Evolutionary conservation across 768 basidiomycete species (phyloP).

Genomic region (Macrolepiota dolichaula): DNA sequence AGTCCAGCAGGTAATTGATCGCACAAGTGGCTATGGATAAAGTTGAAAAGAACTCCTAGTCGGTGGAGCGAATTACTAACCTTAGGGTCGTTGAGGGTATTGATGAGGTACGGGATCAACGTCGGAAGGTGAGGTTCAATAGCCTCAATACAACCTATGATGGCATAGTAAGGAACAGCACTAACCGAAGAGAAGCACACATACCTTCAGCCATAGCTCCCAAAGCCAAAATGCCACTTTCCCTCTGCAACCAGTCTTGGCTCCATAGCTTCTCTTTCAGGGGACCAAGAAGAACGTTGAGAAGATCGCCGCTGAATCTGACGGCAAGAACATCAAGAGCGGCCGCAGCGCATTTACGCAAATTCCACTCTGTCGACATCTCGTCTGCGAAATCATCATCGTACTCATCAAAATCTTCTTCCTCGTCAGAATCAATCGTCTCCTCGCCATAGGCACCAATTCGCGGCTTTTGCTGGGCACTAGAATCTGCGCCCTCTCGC

Average conservation of each 20-base stretch:
- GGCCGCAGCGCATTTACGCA: slow-evolving; percentile 96
- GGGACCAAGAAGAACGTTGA: slow-evolving; percentile 84
- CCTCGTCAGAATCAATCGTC: slow-evolving; percentile 79
- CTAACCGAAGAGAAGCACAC: slow-evolving; percentile 18
- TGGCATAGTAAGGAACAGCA: slow-evolving; percentile 8
- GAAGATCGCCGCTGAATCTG: slow-evolving; percentile 83
- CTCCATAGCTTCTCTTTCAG: slow-evolving; percentile 95
- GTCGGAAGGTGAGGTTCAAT: slow-evolving; percentile 94
- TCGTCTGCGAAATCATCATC: slow-evolving; percentile 95
- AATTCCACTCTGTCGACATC: slow-evolving; percentile 97
- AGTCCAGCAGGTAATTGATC: slow-evolving; percentile 99
- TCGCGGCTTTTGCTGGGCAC: slow-evolving; percentile 33
- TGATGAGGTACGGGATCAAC: slow-evolving; percentile 89
- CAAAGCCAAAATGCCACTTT: slow-evolving; percentile 92
- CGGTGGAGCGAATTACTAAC: slow-evolving; percentile 36
- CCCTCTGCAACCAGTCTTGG: slow-evolving; percentile 88
- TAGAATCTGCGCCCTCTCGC: slow-evolving; percentile 51
- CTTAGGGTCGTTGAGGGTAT: slow-evolving; percentile 88
- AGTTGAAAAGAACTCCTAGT: slow-evolving; percentile 12
- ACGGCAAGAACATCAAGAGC: slow-evolving; percentile 96
- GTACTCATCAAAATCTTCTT: slow-evolving; percentile 84
- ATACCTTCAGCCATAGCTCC: slow-evolving; percentile 98
- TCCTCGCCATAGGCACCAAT: slow-evolving; percentile 78
- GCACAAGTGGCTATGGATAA: slow-evolving; percentile 76
- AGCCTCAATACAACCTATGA: slow-evolving; percentile 88